A percentile compares a stretch with the other conserved stretches of the same genome.
Evolutionary conservation across 2,329 filamentous ascomycete genomes (phyloP).

Genomic region (Fusarium domesticum): DNA sequence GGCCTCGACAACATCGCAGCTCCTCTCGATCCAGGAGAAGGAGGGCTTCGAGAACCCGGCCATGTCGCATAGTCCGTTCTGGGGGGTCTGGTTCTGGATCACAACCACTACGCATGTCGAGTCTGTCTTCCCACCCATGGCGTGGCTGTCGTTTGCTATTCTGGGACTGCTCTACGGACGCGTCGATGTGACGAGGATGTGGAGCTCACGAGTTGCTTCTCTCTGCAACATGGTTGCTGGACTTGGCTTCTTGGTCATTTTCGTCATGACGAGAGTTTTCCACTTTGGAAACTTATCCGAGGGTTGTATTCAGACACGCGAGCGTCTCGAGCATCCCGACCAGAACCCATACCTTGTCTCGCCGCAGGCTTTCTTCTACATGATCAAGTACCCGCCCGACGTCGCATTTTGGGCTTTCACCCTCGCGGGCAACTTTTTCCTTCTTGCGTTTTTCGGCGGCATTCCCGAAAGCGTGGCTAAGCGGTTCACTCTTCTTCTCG

Average conservation of each 20-base stretch:
- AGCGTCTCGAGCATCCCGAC: slow-evolving; percentile 30
- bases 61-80: slow-evolving; percentile 24
- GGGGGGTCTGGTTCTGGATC: slow-evolving; percentile 42
- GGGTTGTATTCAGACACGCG: slow-evolving; percentile 40
- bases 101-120: slow-evolving; percentile 30
- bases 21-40: neutral
- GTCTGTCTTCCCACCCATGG: slow-evolving; percentile 44
- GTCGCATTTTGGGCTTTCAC: slow-evolving; percentile 44
- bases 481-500: slow-evolving; percentile 37
- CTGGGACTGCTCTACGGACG: slow-evolving; percentile 44
- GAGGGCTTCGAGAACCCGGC: slow-evolving; percentile 5
- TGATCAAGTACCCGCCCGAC: slow-evolving; percentile 47
- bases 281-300: slow-evolving; percentile 45
- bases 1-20: neutral
- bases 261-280: slow-evolving; percentile 41
- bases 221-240: slow-evolving; percentile 31
- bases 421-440: slow-evolving; percentile 38
- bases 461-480: slow-evolving; percentile 33
- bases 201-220: slow-evolving; percentile 27
- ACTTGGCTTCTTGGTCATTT: slow-evolving; percentile 35
- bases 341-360: slow-evolving; percentile 43
- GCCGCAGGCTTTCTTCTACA: slow-evolving; percentile 43
- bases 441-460: slow-evolving; percentile 37
- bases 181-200: slow-evolving; percentile 34
- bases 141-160: slow-evolving; percentile 46